These are phyloP conservation scores for Phaeoacremonium minimum DNA, from an alignment of 2,329 filamentous ascomycete genomes.

Conservation along the genomic window DNA sequence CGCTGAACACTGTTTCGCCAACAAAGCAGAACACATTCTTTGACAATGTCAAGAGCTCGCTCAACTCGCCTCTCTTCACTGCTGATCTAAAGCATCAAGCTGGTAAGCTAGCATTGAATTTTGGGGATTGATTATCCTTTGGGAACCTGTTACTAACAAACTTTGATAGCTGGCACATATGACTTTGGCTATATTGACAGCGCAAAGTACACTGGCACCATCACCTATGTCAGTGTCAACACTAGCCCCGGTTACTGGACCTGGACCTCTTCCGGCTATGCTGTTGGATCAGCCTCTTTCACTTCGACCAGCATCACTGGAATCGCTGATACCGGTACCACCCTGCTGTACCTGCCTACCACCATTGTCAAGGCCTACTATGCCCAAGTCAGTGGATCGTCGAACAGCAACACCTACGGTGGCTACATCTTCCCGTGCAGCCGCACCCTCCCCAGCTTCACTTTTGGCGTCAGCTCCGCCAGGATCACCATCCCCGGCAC, in stretches of 20 bases:
- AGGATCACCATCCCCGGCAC: constrained; percentile 11
- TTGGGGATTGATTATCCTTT: neutral
- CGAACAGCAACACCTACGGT: constrained; percentile 16
- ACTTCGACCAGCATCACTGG: constrained; percentile 24
- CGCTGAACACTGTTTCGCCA: constrained; percentile 37
- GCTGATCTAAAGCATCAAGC: constrained; percentile 23
- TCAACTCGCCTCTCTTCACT: constrained; percentile 24
- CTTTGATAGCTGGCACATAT: constrained; percentile 15
- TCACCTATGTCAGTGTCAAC: constrained; percentile 52
- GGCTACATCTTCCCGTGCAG: constrained; percentile 14
- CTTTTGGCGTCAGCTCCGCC: constrained; percentile 11
- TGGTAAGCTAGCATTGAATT: constrained; percentile 15
- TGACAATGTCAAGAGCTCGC: constrained; percentile 20
- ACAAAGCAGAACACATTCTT: constrained; percentile 35
- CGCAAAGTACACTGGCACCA: constrained; percentile 47
- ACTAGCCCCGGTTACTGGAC: constrained; percentile 57
- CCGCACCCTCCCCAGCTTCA: constrained; percentile 11
- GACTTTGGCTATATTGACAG: constrained; percentile 43
- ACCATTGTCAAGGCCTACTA: constrained; percentile 46
- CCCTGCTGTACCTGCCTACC: constrained; percentile 43
- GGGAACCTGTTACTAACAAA: neutral
- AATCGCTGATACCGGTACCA: constrained; percentile 54
- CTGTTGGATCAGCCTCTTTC: constrained; percentile 25
- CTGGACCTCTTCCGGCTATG: constrained; percentile 35
- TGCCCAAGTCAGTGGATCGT: constrained; percentile 34